Conservation (phyloP, 2,329 filamentous ascomycete genomes). For the Pseudonectria buxi region DNA sequence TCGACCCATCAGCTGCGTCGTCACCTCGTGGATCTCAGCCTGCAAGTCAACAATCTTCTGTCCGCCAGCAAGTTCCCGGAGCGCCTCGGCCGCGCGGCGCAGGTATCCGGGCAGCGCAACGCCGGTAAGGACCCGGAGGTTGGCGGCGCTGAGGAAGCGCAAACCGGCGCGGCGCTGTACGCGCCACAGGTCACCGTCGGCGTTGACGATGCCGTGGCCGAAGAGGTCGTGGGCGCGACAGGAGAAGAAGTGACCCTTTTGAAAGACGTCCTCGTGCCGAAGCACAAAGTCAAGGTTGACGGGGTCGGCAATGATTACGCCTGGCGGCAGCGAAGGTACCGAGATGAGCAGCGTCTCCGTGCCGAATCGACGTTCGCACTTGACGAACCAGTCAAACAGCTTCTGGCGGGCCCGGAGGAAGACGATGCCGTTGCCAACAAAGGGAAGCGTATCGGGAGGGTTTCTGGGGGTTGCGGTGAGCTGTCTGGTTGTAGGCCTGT, state of each 20-base stretch:
- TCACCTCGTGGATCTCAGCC: slow-evolving; percentile 55
- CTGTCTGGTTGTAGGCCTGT: background rate
- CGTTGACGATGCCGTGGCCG: slow-evolving; percentile 60
- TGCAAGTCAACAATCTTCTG: slow-evolving; percentile 46
- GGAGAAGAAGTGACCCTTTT: slow-evolving; percentile 58
- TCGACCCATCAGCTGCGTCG: slow-evolving; percentile 58
- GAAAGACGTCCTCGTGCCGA: slow-evolving; percentile 52
- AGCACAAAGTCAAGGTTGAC: slow-evolving; percentile 56
- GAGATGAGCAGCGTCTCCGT: slow-evolving; percentile 56
- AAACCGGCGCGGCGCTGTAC: slow-evolving; percentile 56
- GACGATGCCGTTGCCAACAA: slow-evolving; percentile 54
- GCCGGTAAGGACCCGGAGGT: slow-evolving; percentile 51
- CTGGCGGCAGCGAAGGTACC: slow-evolving; percentile 55
- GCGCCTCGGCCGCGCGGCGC: slow-evolving; percentile 30
- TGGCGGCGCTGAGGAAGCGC: slow-evolving; percentile 51
- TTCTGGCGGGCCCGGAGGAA: slow-evolving; percentile 55
- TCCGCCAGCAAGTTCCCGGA: slow-evolving; percentile 27
- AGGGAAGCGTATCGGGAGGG: slow-evolving; percentile 44
- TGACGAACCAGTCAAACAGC: slow-evolving; percentile 56
- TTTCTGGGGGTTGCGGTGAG: slow-evolving; percentile 25
- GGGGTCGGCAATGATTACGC: slow-evolving; percentile 57
- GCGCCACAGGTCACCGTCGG: slow-evolving; percentile 57
- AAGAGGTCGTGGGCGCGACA: slow-evolving; percentile 56
- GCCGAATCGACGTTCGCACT: slow-evolving; percentile 49
- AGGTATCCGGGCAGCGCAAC: slow-evolving; percentile 50